Percentiles rank a stretch among this genome's conserved stretches.
These are phyloP conservation scores for Scheffersomyces titani DNA, from an alignment of 1,139 yeast genomes.

Conservation along the genomic window DNA sequence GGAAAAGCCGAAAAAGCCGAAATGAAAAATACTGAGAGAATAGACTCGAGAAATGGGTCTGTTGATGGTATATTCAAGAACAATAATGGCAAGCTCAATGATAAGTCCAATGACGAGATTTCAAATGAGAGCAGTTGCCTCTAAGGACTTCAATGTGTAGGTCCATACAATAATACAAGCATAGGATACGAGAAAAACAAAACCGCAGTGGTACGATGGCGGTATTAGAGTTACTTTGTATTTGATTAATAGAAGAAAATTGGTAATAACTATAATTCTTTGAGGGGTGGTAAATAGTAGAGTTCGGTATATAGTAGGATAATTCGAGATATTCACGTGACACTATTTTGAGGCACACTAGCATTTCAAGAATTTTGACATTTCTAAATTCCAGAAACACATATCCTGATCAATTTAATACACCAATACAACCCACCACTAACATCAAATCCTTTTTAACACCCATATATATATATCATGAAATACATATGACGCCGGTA, in stretches of 20 bases:
- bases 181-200: neutral
- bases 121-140: neutral
- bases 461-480: neutral
- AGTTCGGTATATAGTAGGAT: no score
- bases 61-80: neutral
- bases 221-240: neutral
- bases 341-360: neutral
- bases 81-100: neutral
- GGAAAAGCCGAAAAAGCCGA: neutral
- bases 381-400: neutral
- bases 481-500: neutral
- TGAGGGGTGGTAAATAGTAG: no score
- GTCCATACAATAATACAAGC: neutral
- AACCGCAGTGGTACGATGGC: neutral
- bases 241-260: neutral
- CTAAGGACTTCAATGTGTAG: neutral
- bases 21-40: constrained; percentile 5
- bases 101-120: neutral
- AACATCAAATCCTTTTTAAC: neutral
- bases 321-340: neutral
- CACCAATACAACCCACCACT: neutral
- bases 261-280: neutral
- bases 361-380: neutral
- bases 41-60: constrained; percentile 2
- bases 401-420: neutral